Base-by-base conservation (phyloP, 1,284 basidiomycete species). In the Tylopilus orsonianus region DNA sequence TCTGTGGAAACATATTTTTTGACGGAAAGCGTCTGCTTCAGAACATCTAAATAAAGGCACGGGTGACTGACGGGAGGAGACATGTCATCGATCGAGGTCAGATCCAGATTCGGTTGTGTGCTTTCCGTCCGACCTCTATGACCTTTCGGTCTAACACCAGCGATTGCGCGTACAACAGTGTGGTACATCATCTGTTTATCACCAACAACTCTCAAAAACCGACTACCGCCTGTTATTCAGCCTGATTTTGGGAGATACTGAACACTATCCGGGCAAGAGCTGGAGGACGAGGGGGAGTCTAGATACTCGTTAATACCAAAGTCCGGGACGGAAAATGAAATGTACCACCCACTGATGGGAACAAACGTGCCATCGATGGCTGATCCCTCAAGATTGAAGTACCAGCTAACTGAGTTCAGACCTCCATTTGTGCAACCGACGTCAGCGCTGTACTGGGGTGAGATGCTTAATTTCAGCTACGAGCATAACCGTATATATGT, bases 361-460 rank as follows among this genome's bases (percentile, higher is more conserved):
- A 80, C 67, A 55, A 87, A 87, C 1, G 59, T 59, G 5, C 87
- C 87, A 54, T 87, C 83, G 36, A 87, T 75, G 38, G 81, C 57
- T 10, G 83, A 85, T 19, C 86, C 86, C 57, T 76, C 70, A 48
- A 88, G 53, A 56, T 85, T 75, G 71, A 81, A 88, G 63, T 86
- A 88, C 74, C 79, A 88, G 48, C 74, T 77, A 44, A 85, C 80
- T 36, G 74, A 65, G 58, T 75, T 76, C 44, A 90, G 59, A 27
- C 54, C 67, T 19, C 68, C 65, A 3, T 72, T 69, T 2, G 62
- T 58, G 66, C 87, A 90, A 51, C 77, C 71, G 18, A 89, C 65
- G 18, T 75, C 70, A 5, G 86, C 86, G 3, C 72, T 81, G 51
- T 77, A 72, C 53, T 79, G 71, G 69, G 40, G 38, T 34, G 39